Evolutionary conservation across 257 asterid genomes (phyloP).

Genomic region (Nicotiana undulata): DNA sequence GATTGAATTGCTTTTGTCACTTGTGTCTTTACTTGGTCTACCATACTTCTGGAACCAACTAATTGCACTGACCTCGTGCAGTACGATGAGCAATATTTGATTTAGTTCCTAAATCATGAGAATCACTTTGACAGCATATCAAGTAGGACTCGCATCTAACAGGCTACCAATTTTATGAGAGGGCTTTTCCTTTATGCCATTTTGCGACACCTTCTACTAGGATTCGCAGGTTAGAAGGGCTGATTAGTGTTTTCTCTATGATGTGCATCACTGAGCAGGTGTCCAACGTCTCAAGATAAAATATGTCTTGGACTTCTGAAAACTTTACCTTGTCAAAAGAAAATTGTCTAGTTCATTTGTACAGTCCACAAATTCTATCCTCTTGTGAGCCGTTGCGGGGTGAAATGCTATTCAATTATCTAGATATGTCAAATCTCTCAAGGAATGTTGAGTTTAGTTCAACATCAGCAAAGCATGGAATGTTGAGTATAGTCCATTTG

Average conservation of each 20-base stretch:
- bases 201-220: background rate
- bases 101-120: background rate
- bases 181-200: background rate
- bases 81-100: background rate
- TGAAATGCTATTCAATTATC: background rate
- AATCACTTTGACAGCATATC: background rate
- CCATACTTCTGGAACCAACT: background rate
- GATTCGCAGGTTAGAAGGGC: background rate
- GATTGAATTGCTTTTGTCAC: background rate
- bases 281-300: background rate
- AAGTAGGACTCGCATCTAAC: background rate
- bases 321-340: no score
- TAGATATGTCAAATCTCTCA: background rate
- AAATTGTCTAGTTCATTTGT: background rate
- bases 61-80: background rate
- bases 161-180: background rate
- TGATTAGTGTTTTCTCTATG: background rate
- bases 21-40: background rate
- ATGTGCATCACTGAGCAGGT: background rate
- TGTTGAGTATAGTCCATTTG: background rate
- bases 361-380: background rate
- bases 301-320: background rate
- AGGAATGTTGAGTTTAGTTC: background rate
- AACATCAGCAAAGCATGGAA: background rate
- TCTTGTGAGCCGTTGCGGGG: background rate